Evolutionary conservation across 345 rosid species (phyloP).

Genomic region (thale cress (Arabidopsis thaliana)): TAIR10.1 NC_003075.7:17902001-17902500

Average conservation of each 20-base stretch:
- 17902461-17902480: slow-evolving; percentile 64
- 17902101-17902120: slow-evolving; percentile 41
- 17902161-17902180: neutral
- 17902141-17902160: slow-evolving; percentile 29
- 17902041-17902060: slow-evolving; percentile 25
- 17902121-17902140: slow-evolving; percentile 2
- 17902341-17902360: slow-evolving; percentile 27
- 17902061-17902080: slow-evolving; percentile 34
- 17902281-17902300: slow-evolving; percentile 24
- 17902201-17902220: slow-evolving; percentile 4
- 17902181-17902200: neutral
- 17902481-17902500: slow-evolving; percentile 64
- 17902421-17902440: slow-evolving; percentile 52
- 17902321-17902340: slow-evolving; percentile 15
- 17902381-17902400: neutral
- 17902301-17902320: slow-evolving; percentile 24
- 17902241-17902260: slow-evolving; percentile 9
- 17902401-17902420: slow-evolving; percentile 52
- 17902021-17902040: slow-evolving; percentile 35
- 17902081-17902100: slow-evolving; percentile 38
- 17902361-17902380: slow-evolving; percentile 31
- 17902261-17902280: slow-evolving; percentile 3
- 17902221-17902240: slow-evolving; percentile 1
- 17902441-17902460: slow-evolving; percentile 73
- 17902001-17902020: neutral